Conservation (phyloP, 495 filamentous ascomycete genomes). For the Lophiotrema nucula region DNA sequence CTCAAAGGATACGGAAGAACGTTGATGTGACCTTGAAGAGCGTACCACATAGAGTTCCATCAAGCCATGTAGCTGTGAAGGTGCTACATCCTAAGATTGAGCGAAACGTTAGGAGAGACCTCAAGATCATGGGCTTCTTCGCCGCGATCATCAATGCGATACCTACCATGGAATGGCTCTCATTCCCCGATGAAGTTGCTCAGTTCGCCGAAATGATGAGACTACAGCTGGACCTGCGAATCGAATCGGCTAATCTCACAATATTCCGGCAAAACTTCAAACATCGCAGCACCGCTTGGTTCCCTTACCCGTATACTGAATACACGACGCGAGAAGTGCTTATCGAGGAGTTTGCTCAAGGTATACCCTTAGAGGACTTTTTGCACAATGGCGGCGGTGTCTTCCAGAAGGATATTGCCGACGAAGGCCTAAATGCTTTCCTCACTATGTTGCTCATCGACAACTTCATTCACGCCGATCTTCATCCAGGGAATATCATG, state of each 20-base stretch:
- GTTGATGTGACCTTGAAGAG: constrained; percentile 84
- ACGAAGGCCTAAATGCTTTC: constrained; percentile 97
- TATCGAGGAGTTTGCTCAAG: constrained; percentile 93
- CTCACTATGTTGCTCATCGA: constrained; percentile 96
- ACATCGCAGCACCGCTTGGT: constrained; percentile 86
- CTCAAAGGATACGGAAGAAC: constrained; percentile 69
- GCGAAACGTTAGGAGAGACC: constrained; percentile 79
- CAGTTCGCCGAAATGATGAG: constrained; percentile 99
- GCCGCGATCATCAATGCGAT: constrained; percentile 79
- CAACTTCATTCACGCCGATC: constrained; percentile 97
- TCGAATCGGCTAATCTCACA: constrained; percentile 86
- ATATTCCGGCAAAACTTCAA: constrained; percentile 91
- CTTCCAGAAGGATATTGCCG: constrained; percentile 90
- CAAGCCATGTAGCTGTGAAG: constrained; percentile 92
- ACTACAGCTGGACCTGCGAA: constrained; percentile 89
- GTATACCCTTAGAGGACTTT: constrained; percentile 87
- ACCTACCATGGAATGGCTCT: constrained; percentile 96
- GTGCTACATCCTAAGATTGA: constrained; percentile 93
- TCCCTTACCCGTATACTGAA: constrained; percentile 87
- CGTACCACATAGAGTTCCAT: constrained; percentile 79
- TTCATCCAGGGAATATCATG: constrained; percentile 99
- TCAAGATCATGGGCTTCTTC: constrained; percentile 93
- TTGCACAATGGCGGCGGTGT: constrained; percentile 86
- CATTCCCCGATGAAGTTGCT: constrained; percentile 86
- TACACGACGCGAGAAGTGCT: constrained; percentile 90